Conservation (phyloP, 306 rosid genomes). For the Cicer cuneatum region DNA sequence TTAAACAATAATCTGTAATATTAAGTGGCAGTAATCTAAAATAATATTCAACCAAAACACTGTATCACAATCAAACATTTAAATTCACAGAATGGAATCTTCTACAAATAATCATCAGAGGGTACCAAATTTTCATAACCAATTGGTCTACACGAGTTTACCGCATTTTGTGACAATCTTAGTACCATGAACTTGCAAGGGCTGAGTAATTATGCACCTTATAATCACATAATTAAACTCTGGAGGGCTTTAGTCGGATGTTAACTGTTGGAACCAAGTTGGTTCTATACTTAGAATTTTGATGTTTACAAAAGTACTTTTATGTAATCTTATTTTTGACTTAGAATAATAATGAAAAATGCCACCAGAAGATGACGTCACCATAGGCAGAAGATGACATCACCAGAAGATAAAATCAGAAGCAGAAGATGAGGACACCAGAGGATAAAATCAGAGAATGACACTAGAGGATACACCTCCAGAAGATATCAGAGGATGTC, state of each 20-base stretch:
- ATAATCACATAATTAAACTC: constrained; percentile 1
- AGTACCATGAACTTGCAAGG: not conserved
- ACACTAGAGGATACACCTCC: too few relatives aligned
- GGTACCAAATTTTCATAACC: not conserved
- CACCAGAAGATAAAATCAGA: too few relatives aligned
- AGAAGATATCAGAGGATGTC: too few relatives aligned
- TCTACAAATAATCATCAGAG: not conserved
- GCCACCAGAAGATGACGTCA: too few relatives aligned
- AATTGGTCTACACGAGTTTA: not conserved
- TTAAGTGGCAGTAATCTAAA: not conserved
- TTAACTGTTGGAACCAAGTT: too few relatives aligned
- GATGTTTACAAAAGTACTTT: too few relatives aligned
- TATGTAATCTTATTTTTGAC: too few relatives aligned
- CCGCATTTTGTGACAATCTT: not conserved
- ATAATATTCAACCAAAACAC: constrained; percentile 3
- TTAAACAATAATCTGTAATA: not conserved
- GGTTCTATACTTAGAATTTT: too few relatives aligned
- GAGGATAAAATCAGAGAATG: too few relatives aligned
- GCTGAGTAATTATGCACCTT: not conserved
- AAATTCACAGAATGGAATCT: not conserved
- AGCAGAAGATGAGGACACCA: too few relatives aligned
- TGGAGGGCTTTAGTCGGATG: not conserved
- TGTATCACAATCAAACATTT: constrained; percentile 2
- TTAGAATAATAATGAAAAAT: too few relatives aligned
- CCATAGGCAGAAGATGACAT: too few relatives aligned